Percentiles rank a stretch among this genome's conserved stretches.
phyloP scores from a whole-genome alignment of 331 rosid species.

The Quercus lobata region DNA sequence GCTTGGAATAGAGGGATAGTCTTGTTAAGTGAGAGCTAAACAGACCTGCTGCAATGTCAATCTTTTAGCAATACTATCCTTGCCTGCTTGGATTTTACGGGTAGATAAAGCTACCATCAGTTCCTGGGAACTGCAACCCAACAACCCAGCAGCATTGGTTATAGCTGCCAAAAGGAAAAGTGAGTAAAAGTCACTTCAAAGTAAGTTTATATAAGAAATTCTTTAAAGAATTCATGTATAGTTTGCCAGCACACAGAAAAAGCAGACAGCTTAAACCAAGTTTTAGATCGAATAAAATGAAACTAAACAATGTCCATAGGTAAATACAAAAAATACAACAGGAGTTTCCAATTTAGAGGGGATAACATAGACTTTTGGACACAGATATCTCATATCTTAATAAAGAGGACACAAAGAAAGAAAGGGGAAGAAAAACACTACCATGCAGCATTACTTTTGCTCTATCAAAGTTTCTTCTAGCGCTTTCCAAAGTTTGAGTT shows the following conservation, averaged over 20 bases:
- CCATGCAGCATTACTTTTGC: background rate
- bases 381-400: background rate
- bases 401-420: background rate
- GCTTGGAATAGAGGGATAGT: conserved; percentile 1
- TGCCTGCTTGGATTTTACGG: conserved; percentile 52
- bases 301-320: background rate
- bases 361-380: background rate
- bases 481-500: background rate
- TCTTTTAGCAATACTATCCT: conserved; percentile 48
- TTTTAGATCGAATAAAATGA: background rate
- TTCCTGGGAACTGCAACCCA: conserved; percentile 75
- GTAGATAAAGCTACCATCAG: conserved; percentile 58
- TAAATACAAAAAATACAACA: background rate
- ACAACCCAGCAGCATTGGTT: conserved; percentile 57
- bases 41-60: conserved; percentile 81
- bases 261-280: background rate
- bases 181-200: conserved; percentile 16
- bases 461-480: background rate
- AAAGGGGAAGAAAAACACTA: too few relatives aligned
- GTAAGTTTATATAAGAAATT: background rate
- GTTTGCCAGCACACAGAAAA: background rate
- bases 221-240: background rate
- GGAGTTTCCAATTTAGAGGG: background rate
- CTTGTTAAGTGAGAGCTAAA: conserved; percentile 11
- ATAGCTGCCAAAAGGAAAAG: conserved; percentile 57